A percentile compares a stretch with the other conserved stretches of the same genome.
Evolutionary conservation across 1,139 yeast species (phyloP).

Genomic region (Scheffersomyces illinoinensis): DNA sequence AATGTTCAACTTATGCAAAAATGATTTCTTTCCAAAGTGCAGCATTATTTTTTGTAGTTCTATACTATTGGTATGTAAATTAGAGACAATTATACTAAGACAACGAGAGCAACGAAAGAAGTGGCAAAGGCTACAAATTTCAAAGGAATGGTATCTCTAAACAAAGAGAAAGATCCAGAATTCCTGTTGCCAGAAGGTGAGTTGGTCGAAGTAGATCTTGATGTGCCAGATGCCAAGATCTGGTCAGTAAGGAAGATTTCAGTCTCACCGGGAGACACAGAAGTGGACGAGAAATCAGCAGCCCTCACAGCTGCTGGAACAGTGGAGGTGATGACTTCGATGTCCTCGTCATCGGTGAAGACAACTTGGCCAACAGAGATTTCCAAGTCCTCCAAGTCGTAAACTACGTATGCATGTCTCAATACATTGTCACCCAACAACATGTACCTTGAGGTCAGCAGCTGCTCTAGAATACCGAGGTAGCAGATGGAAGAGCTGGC

Average conservation of each 20-base stretch:
- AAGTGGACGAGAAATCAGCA: conserved; percentile 33
- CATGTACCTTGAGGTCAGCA: conserved; percentile 16
- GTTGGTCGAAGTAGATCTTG: background rate
- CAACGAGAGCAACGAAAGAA: background rate
- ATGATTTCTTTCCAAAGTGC: no score
- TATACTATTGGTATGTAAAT: background rate
- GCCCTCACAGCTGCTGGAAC: conserved; percentile 51
- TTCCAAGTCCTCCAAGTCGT: conserved; percentile 65
- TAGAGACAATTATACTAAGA: background rate
- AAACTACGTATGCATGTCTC: conserved; percentile 74
- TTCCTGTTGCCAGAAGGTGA: no score
- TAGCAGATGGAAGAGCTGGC: conserved; percentile 17
- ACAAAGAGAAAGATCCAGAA: background rate
- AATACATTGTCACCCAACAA: conserved; percentile 73
- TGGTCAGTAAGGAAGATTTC: background rate
- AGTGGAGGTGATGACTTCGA: conserved; percentile 40
- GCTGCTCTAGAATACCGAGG: conserved; percentile 32
- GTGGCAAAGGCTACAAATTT: background rate
- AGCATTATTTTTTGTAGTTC: background rate
- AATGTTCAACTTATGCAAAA: no score
- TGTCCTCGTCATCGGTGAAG: conserved; percentile 35
- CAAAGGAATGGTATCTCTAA: background rate
- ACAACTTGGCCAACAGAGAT: conserved; percentile 69
- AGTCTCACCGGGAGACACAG: conserved; percentile 3
- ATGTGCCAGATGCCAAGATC: background rate